phyloP scores from a whole-genome alignment of 2,329 filamentous ascomycete genomes.

The Cladobotryum mycophilum region DNA sequence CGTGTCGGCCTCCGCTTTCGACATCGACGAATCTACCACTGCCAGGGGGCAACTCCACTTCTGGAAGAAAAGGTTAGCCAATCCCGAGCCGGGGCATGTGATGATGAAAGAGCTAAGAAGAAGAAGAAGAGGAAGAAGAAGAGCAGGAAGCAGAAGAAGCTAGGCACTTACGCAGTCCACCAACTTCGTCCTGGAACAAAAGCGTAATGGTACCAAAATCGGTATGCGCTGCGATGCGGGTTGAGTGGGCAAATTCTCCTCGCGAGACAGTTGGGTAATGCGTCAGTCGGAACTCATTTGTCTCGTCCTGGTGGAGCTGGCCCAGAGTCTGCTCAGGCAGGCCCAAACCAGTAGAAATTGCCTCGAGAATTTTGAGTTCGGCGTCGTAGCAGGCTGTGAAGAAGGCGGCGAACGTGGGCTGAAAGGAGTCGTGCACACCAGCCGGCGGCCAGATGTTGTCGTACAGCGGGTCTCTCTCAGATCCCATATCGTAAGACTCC shows the following conservation, averaged over 20 bases:
- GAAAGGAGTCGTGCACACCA: slow-evolving; percentile 4
- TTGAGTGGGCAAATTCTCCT: slow-evolving; percentile 11
- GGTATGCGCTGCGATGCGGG: slow-evolving; percentile 23
- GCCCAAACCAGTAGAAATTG: slow-evolving; percentile 4
- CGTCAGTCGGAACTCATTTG: slow-evolving; percentile 49
- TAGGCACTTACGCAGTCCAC: slow-evolving; percentile 29
- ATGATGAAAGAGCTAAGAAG: background rate
- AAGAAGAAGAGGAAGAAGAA: background rate
- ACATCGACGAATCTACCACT: slow-evolving; percentile 7
- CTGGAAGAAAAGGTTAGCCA: background rate
- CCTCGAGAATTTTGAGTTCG: slow-evolving; percentile 4
- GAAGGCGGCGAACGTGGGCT: slow-evolving; percentile 3
- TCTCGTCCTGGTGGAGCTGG: slow-evolving; percentile 1
- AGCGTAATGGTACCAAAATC: slow-evolving; percentile 39
- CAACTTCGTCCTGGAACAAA: slow-evolving; percentile 39
- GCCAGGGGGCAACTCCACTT: slow-evolving; percentile 3
- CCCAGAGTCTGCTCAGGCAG: slow-evolving; percentile 2
- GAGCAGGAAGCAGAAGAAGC: too few relatives aligned
- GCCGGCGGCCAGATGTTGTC: slow-evolving; percentile 6
- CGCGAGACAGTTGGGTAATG: slow-evolving; percentile 39
- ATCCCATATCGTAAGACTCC: slow-evolving; percentile 9
- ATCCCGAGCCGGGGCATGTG: background rate
- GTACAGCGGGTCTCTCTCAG: slow-evolving; percentile 1
- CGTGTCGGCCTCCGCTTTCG: slow-evolving; percentile 3
- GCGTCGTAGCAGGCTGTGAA: slow-evolving; percentile 1